Conservation (phyloP, 192 early-diverging fungal genomes). For the Phycomyces nitens region DNA sequence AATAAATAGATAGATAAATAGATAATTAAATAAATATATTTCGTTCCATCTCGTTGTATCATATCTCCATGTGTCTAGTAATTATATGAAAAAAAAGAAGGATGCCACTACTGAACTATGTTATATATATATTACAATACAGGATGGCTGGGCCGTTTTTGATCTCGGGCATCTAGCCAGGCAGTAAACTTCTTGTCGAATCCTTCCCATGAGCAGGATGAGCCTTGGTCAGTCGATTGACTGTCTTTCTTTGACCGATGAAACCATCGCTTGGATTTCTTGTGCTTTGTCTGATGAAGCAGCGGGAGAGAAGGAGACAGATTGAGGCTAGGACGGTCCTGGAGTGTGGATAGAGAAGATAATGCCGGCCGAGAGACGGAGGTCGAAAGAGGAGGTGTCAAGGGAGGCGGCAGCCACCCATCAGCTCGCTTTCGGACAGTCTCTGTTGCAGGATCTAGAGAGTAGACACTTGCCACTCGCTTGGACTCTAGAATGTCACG, state of each 20-base stretch:
- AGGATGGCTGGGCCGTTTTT: background rate
- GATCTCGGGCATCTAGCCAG: background rate
- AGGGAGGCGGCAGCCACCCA: background rate
- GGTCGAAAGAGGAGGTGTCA: background rate
- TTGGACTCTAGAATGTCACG: background rate
- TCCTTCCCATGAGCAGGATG: background rate
- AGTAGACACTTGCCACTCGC: background rate
- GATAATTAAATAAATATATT: too few relatives aligned
- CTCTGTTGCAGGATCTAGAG: background rate
- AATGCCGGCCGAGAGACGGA: too few relatives aligned
- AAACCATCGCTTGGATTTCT: slow-evolving; percentile 2
- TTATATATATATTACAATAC: background rate
- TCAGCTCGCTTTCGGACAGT: background rate
- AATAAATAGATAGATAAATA: too few relatives aligned
- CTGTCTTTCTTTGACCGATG: background rate
- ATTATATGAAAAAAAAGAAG: too few relatives aligned
- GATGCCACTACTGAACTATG: too few relatives aligned
- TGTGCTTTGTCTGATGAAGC: background rate
- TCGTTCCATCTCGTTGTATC: too few relatives aligned
- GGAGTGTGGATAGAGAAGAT: background rate
- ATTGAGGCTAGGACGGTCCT: background rate
- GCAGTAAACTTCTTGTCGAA: background rate
- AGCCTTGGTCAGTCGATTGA: background rate
- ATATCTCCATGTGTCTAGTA: too few relatives aligned
- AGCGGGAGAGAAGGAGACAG: background rate